Evolutionary conservation across 1,284 basidiomycete genomes (phyloP), one percentile per base, ranked within the genome.

Genomic region (Rhodotorula sp.): DNA sequence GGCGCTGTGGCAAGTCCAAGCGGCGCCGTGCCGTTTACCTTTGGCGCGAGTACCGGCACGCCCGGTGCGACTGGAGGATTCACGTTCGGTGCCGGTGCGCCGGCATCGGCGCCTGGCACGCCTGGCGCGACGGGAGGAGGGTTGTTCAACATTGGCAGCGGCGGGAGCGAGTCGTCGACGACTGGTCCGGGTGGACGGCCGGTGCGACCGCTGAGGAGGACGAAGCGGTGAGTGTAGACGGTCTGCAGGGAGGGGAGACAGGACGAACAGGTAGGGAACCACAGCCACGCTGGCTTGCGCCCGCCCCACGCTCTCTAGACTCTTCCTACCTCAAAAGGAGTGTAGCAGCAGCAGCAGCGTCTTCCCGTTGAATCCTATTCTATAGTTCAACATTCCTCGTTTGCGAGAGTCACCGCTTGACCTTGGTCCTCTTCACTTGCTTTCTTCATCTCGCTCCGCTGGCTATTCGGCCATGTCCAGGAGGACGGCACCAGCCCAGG

Each of bases 91-190:
- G 64, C 68, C 0, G 46, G 60, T 2, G 36, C 59, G 1, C 32
- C 39, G 4, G 27, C 58, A 17, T 36, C 60, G 1, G 36, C 68
- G 20, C 48, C 63, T 19, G 39, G 39, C 13, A 30, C 36, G 30
- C n/a, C 30, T 4, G 34, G 22, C 11, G 32, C 39, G 34, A 20
- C 59, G 30, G 66, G 58, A 5, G 69, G 65, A 20, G 70, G 65
- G 36, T 24, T 65, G 62, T 71, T 71, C 59, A 71, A 67, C 29
- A 58, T 71, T 1, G 70, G 70, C 2, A 61, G 65, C 27, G 69
- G 66, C 10, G 66, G 66, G 2, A 62, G 53, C 17, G 54, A 62
- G n/a, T 27, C n/a, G 1, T 48, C 53, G 24, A 65, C 56, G 39
- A 58, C 39, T 9, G 57, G 44, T 6, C 44, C 57, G 29, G 57